Evolutionary conservation across 352 stramenopile species (phyloP), one percentile per base, ranked within the genome.

Genomic region (Globisporangium yorkense): DNA sequence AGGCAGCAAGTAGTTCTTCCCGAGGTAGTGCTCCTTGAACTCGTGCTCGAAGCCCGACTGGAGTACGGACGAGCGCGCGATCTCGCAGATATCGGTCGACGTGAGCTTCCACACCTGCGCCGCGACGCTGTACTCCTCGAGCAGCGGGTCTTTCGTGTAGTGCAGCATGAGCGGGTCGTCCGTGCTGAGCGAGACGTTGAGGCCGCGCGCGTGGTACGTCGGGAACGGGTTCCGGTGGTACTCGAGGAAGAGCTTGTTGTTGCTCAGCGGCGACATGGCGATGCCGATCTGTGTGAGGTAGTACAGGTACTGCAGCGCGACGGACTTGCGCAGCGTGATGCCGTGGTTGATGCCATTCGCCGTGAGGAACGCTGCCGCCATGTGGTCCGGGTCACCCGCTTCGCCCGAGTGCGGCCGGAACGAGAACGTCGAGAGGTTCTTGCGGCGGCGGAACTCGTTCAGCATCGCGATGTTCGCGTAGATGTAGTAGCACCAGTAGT

Each of bases 151-250:
- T 66, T 99, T 98, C 13, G 94, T 98, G 84, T 99, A 98, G 71
- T 99, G 97, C 39, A 99, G 94, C 73, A 99, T 88, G 27, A 99
- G 77, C 10, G 97, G 97, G 72, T 99, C 97, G 63, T 99, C 97
- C 15, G 97, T 99, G 47, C 92, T 98, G 29, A 99, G 71, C 13
- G 96, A 98, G 20, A 99, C 96, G 70, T 99, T 99, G 50, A 99
- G 71, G 1, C 97, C 97, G 41, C 96, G 84, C 33, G 87, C 88
- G 67, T 99, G 98, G 67, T 97, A 98, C 51, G 83, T 91, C n/a
- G 88, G 87, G 67, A 98, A 98, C 31, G 94, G 94, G 67, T 97
- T 98, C 58, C 92, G 89, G 51, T 97, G 81, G 67, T 98, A 98
- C 60, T 97, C 91, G 7, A 98, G 66, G 65, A 98, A 98, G 53